Evolutionary conservation across 768 basidiomycete species (phyloP), one percentile per base, ranked within the genome.

Genomic region (Tephrocybe sp.): DNA sequence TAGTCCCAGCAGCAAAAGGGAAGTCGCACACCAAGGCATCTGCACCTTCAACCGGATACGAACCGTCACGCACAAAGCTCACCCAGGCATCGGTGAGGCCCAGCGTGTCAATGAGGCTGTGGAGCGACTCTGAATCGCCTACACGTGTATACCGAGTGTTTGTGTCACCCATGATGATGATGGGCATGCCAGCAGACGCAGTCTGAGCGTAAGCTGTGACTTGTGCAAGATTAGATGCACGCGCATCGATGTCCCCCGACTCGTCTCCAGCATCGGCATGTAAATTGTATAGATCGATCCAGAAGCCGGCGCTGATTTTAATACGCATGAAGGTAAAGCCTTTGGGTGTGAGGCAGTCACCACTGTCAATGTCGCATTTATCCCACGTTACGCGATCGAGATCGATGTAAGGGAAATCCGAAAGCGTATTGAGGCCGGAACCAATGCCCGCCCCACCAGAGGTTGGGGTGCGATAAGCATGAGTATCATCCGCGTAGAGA

Each of bases 161-260:
- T 17, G 70, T 73, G 57, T 73, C 71, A 13, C 72, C 72, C 58
- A 71, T 67, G 39, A 72, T 57, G 45, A 73, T 49, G 19, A 71
- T 59, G 1, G 71, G 63, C 61, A 68, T 69, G 19, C 70, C 70
- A 2, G 43, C 32, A 10, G 70, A 71, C 60, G 61, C 62, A 5
- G 41, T 58, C 14, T 61, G 39, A 10, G 65, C 62, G 49, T 67
- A 71, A 13, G 49, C 40, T 8, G 62, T 53, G 16, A 72, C 52
- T 47, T 73, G 70, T 13, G 65, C 63, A 14, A 71, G 51, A 45
- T 72, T 73, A 23, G 62, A 62, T 23, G 58, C 52, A 13, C 70
- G 60, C 2, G 70, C 70, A 16, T 54, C 50, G 43, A 63, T 60
- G 49, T 73, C 71, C 0, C 60, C 72, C 8, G 56, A 26, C 5